Evolutionary conservation across 768 basidiomycete species (phyloP).

Genomic region (Tulasnella sp.): DNA sequence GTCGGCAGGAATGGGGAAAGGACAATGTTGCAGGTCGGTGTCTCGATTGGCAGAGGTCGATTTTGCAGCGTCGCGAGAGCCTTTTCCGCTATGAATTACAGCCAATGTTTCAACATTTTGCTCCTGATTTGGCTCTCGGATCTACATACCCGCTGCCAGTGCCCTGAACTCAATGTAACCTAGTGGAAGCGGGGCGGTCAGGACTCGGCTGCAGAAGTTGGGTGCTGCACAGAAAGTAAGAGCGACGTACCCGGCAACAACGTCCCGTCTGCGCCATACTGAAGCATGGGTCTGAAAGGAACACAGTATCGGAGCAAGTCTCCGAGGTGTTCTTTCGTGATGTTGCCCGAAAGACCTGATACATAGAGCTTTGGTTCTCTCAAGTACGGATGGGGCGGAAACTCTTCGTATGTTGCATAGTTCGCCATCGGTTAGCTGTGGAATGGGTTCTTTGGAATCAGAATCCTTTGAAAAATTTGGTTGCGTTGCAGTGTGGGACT

Average conservation of each 20-base stretch:
- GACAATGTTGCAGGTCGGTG: constrained; percentile 48
- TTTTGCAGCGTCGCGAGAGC: constrained; percentile 75
- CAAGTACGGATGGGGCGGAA: constrained; percentile 56
- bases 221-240: background rate
- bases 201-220: background rate
- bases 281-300: constrained; percentile 67
- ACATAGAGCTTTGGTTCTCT: constrained; percentile 76
- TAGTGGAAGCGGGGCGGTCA: constrained; percentile 20
- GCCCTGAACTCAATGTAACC: constrained; percentile 80
- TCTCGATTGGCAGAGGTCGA: constrained; percentile 51
- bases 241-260: constrained; percentile 27
- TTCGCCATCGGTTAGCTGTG: background rate
- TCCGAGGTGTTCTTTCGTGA: constrained; percentile 68
- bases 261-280: constrained; percentile 38
- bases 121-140: background rate
- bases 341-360: constrained; percentile 59
- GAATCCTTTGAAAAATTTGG: background rate
- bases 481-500: background rate
- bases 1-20: constrained; percentile 80
- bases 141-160: constrained; percentile 57
- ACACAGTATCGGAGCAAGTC: constrained; percentile 60
- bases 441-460: constrained; percentile 1
- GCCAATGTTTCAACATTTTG: background rate
- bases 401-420: background rate
- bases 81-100: constrained; percentile 55